Conservation (phyloP, 176 grass and related monocot species). For the Puccinellia tenuiflora region DNA sequence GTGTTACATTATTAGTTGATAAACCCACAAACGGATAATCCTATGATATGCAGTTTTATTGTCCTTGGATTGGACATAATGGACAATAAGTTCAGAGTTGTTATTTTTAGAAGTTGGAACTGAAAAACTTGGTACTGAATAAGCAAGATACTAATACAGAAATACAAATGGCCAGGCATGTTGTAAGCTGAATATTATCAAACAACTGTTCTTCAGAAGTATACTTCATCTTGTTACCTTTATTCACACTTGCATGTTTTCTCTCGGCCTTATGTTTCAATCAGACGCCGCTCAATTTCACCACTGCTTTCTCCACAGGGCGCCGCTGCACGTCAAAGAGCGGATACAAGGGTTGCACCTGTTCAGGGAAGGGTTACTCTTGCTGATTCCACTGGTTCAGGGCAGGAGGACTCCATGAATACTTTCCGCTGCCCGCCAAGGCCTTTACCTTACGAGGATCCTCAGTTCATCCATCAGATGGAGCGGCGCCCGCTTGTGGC, state of each 20-base stretch:
- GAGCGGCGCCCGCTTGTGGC: neutral
- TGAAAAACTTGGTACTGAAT: neutral
- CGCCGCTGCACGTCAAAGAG: constrained; percentile 40
- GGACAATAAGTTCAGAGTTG: neutral
- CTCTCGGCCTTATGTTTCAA: neutral
- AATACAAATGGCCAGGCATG: neutral
- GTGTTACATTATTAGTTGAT: too few relatives aligned
- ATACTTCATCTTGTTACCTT: neutral
- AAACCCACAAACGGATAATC: too few relatives aligned
- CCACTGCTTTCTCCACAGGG: constrained; percentile 36
- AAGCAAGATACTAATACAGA: neutral
- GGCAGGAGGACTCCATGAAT: constrained; percentile 34
- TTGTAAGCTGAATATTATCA: neutral
- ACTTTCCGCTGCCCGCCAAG: constrained; percentile 52
- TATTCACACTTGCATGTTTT: constrained; percentile 2
- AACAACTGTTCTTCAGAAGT: neutral
- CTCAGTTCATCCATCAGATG: constrained; percentile 37
- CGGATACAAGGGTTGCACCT: constrained; percentile 41
- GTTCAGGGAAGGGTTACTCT: constrained; percentile 34
- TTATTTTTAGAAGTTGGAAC: constrained; percentile 25
- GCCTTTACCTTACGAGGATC: constrained; percentile 72
- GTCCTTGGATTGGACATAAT: too few relatives aligned
- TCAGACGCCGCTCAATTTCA: neutral
- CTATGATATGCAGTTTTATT: too few relatives aligned
- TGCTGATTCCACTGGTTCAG: neutral